A percentile compares a stretch with the other conserved stretches of the same genome.
These are phyloP conservation scores for Arthrobotrys musiformis DNA, from an alignment of 2,329 filamentous ascomycete species.

Conservation along the genomic window DNA sequence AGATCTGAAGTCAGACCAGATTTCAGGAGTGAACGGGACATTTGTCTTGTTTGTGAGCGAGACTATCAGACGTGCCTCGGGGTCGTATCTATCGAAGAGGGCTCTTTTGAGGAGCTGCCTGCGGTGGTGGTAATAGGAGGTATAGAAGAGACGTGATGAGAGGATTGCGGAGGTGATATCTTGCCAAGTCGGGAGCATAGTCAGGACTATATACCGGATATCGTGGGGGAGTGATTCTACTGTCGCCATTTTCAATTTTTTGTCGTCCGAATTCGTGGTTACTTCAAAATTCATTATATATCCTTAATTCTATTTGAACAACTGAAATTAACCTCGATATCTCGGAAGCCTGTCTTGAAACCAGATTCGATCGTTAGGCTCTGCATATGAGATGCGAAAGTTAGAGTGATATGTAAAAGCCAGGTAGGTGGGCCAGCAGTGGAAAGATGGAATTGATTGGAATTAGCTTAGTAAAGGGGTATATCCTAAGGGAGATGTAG, in stretches of 20 bases:
- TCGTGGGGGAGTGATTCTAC: neutral
- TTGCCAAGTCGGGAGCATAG: neutral
- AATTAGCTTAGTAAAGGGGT: no score
- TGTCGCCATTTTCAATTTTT: neutral
- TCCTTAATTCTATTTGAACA: no score
- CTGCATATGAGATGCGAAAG: no score
- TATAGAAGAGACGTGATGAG: neutral
- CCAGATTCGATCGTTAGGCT: no score
- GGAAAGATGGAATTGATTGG: no score
- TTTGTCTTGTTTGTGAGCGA: neutral
- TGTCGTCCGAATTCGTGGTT: no score
- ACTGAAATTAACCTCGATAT: no score
- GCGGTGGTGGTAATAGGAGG: neutral
- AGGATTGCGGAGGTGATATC: neutral
- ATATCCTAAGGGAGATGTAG: no score
- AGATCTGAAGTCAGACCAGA: neutral
- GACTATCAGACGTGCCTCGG: neutral
- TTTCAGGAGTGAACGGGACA: neutral
- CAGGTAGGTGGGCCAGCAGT: no score
- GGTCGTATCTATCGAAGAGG: neutral
- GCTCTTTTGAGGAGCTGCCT: neutral
- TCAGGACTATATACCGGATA: neutral
- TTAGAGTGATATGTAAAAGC: no score
- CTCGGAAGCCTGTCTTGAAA: no score
- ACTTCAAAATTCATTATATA: no score